Conservation (phyloP, 106 monocot genomes). For the Dendrobium officinale region DNA sequence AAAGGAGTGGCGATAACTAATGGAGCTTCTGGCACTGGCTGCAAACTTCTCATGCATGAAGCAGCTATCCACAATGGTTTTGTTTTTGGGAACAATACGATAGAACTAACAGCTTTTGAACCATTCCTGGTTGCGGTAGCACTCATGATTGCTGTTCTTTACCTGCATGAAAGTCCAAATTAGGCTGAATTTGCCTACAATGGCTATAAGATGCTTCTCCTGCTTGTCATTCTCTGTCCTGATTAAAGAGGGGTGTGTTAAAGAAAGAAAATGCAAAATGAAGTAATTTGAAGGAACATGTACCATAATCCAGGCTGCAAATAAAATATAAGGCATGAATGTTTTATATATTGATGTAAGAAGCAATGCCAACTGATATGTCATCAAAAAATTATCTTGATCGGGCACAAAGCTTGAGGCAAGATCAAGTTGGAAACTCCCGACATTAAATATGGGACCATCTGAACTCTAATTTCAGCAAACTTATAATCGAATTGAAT, state of each 20-base stretch:
- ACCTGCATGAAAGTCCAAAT: conserved; percentile 91
- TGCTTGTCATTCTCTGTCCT: conserved; percentile 74
- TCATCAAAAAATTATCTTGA: no score
- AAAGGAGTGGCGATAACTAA: conserved; percentile 81
- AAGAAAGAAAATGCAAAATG: no score
- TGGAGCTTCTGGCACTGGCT: conserved; percentile 63
- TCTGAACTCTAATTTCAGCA: no score
- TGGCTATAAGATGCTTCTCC: conserved; percentile 83
- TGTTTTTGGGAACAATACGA: conserved; percentile 73
- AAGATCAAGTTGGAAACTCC: no score
- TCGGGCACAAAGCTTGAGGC: no score
- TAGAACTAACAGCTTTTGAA: conserved; percentile 97
- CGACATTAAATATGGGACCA: no score
- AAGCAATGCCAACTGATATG: no score
- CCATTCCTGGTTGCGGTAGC: conserved; percentile 75
- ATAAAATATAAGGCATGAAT: no score
- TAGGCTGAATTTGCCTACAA: conserved; percentile 87
- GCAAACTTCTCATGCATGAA: conserved; percentile 97
- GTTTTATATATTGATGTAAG: no score
- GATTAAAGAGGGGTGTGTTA: no score
- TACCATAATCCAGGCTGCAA: no score
- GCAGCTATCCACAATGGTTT: conserved; percentile 83
- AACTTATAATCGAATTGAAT: no score
- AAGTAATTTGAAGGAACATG: background rate
- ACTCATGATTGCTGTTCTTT: conserved; percentile 75